A percentile compares a stretch with the other conserved stretches of the same genome.
Evolutionary conservation across 1,284 basidiomycete genomes (phyloP).

Genomic region (Malassezia yamatoensis): DNA sequence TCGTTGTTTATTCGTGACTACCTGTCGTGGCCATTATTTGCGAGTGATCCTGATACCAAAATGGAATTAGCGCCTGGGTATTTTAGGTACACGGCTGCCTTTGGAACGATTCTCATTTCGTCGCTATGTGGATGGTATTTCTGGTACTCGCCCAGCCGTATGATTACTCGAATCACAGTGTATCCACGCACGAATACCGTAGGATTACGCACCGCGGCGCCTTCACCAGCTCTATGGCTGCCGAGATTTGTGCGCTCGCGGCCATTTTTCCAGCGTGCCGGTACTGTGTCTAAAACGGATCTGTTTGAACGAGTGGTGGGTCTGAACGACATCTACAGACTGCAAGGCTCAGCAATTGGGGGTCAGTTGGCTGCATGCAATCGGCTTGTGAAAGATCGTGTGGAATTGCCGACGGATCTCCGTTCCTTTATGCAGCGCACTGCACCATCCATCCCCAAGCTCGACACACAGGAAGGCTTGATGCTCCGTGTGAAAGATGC

Average conservation of each 20-base stretch:
- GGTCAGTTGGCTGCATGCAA: slow-evolving; percentile 6
- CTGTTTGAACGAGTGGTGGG: slow-evolving; percentile 11
- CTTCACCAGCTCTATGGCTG: slow-evolving; percentile 12
- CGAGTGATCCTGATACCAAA: slow-evolving; percentile 5
- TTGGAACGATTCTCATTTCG: slow-evolving; percentile 15
- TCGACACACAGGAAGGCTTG: slow-evolving; percentile 14
- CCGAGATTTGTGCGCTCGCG: neutral
- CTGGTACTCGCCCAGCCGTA: slow-evolving; percentile 17
- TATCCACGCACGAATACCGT: slow-evolving; percentile 11
- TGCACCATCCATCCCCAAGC: neutral
- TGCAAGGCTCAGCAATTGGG: slow-evolving; percentile 16
- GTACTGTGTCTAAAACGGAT: slow-evolving; percentile 6
- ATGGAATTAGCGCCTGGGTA: slow-evolving; percentile 5
- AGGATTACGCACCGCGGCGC: slow-evolving; percentile 16
- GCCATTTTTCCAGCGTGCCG: slow-evolving; percentile 14
- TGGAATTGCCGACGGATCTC: neutral
- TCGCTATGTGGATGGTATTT: slow-evolving; percentile 17
- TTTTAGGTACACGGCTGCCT: slow-evolving; percentile 10
- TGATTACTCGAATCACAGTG: slow-evolving; percentile 16
- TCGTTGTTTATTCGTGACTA: slow-evolving; percentile 14
- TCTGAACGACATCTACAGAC: slow-evolving; percentile 10
- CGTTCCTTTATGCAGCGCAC: neutral
- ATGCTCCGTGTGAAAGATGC: slow-evolving; percentile 19
- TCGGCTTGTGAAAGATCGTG: slow-evolving; percentile 2
- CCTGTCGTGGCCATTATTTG: slow-evolving; percentile 19